Conservation (phyloP, 345 rosid genomes). For the Aurinia saxatilis region DNA sequence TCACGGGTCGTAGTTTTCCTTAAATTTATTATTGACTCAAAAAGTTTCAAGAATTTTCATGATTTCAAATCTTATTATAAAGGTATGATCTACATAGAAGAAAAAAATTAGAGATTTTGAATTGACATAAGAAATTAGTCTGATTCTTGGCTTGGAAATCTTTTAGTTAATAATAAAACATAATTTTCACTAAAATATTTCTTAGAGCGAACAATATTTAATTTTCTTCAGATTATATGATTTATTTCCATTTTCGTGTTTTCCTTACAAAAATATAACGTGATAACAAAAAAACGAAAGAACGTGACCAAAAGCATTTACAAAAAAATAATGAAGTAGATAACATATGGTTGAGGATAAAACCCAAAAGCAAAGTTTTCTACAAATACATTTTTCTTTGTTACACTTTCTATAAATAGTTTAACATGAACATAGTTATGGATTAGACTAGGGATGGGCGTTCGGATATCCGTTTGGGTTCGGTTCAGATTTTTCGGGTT, state of each 20-base stretch:
- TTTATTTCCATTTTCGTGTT: background rate
- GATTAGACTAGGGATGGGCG: too few relatives aligned
- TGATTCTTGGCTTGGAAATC: too few relatives aligned
- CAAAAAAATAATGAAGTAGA: background rate
- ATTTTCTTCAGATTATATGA: background rate
- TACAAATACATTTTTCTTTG: background rate
- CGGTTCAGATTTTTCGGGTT: too few relatives aligned
- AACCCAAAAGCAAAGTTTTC: background rate
- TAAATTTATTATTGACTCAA: conserved; percentile 20
- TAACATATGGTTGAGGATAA: background rate
- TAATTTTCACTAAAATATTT: too few relatives aligned
- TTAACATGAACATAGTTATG: background rate
- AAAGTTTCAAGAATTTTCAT: background rate
- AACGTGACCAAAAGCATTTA: background rate
- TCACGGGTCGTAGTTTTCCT: conserved; percentile 26
- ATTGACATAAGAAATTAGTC: too few relatives aligned
- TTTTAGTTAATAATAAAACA: too few relatives aligned
- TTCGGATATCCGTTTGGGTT: too few relatives aligned
- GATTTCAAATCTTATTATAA: background rate
- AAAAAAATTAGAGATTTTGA: too few relatives aligned
- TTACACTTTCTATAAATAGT: background rate
- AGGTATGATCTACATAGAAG: background rate
- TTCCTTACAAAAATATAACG: background rate
- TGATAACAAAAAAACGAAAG: too few relatives aligned
- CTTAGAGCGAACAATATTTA: background rate